Evolutionary conservation across 2,329 filamentous ascomycete species (phyloP), one percentile per base, ranked within the genome.

Genomic region (Beauveria varroae): DNA sequence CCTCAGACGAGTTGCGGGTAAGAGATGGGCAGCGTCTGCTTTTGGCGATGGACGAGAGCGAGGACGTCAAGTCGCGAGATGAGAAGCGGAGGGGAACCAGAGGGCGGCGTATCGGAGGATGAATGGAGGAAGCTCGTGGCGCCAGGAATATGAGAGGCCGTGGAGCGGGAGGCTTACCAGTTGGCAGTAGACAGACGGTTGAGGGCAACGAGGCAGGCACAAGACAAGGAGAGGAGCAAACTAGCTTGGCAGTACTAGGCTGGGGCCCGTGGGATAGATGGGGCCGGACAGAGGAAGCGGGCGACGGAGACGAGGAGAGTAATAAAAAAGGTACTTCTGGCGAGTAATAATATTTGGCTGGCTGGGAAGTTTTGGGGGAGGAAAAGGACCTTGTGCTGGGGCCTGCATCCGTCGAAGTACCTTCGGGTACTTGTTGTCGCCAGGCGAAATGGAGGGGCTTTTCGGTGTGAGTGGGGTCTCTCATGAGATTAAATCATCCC

Each of bases 401-500:
- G 49, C 41, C 10, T 47, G 22, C 44, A 24, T 3, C n/a, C 5
- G 14, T 20, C 57, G 5, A 34, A 22, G 57, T 53, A 60, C 63
- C 57, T 49, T 57, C 47, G 22, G 47, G 56, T 62, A 62, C 47
- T 53, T 53, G 56, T 57, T 53, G 52, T 46, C 20, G 44, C 37
- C 55, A 24, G 40, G 55, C 20, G 56, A 51, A 53, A 26, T 47
- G 51, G 55, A 54, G 60, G 51, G 51, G 44, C 28, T 63, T 37
- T 60, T 57, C 68, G 70, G 75, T 75, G 71, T 77, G 76, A 70
- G 73, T 77, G 74, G 71, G 68, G 73, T 73, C 68, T 62, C 63
- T 65, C 64, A 70, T 70, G 73, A 78, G 75, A 78, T 79, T 77
- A 78, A 68, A 68, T 71, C 72, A 72, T 68, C 67, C 65, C 63